A percentile compares a stretch with the other conserved stretches of the same genome.
These are phyloP conservation scores for Phytophthora ohioensis DNA, from an alignment of 352 stramenopile genomes.

Conservation along the genomic window DNA sequence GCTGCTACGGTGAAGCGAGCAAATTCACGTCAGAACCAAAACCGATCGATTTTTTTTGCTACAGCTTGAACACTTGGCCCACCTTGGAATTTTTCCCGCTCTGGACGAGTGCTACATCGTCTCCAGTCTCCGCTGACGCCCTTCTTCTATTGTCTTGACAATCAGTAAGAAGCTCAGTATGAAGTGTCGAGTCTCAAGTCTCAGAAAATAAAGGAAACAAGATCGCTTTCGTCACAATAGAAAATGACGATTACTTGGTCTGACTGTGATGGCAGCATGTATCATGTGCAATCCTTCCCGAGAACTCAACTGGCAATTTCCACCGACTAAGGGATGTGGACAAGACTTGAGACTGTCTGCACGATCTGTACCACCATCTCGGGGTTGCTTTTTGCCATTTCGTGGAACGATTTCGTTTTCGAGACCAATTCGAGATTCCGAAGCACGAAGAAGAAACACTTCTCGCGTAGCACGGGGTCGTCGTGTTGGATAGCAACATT, in stretches of 20 bases:
- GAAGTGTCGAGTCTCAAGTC: too few relatives aligned
- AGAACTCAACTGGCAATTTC: neutral
- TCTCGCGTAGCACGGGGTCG: conserved; percentile 87
- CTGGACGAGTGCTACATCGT: too few relatives aligned
- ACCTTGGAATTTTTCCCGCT: too few relatives aligned
- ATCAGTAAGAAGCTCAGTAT: too few relatives aligned
- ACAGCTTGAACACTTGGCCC: too few relatives aligned
- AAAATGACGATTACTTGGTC: neutral
- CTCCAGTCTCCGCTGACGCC: too few relatives aligned
- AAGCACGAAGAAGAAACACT: conserved; percentile 96
- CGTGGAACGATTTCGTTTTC: conserved; percentile 95
- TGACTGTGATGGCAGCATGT: neutral
- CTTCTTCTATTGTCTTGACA: too few relatives aligned
- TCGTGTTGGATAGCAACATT: conserved; percentile 95
- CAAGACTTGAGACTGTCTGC: conserved; percentile 55
- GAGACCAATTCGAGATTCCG: conserved; percentile 97
- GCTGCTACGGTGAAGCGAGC: too few relatives aligned
- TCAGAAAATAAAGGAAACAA: too few relatives aligned
- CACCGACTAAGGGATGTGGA: conserved; percentile 9
- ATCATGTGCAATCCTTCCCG: neutral
- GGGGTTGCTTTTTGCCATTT: conserved; percentile 97
- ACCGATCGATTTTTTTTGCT: too few relatives aligned
- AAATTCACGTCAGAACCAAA: too few relatives aligned
- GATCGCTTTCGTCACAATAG: neutral
- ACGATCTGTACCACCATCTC: conserved; percentile 97